phyloP scores from a whole-genome alignment of 2,329 filamentous ascomycete genomes.

The Colletotrichum orbiculare region DNA sequence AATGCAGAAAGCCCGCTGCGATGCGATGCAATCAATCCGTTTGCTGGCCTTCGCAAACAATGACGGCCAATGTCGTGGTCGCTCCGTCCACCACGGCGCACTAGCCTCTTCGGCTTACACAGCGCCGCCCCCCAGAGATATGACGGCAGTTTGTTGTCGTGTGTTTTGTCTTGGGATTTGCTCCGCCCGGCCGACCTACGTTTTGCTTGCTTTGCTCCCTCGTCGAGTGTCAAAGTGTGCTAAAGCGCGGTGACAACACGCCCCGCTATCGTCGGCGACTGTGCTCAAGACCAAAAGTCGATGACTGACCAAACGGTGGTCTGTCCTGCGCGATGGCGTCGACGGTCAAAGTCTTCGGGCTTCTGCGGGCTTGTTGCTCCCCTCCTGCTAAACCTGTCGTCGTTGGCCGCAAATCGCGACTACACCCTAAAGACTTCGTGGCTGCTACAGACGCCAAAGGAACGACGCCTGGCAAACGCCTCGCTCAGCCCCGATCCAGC shows the following conservation, averaged over 20 bases:
- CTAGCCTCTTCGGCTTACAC: slow-evolving; percentile 11
- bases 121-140: not conserved
- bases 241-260: too few relatives aligned
- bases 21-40: too few relatives aligned
- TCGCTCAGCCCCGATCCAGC: slow-evolving; percentile 33
- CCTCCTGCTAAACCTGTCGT: not conserved
- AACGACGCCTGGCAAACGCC: slow-evolving; percentile 17
- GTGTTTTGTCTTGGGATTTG: slow-evolving; percentile 18
- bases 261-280: too few relatives aligned
- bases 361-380: not conserved
- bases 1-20: too few relatives aligned
- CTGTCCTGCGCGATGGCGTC: slow-evolving; percentile 16
- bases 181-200: not conserved
- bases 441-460: slow-evolving; percentile 7
- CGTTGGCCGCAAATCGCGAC: slow-evolving; percentile 4
- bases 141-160: slow-evolving; percentile 28
- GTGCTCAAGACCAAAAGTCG: not conserved
- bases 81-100: slow-evolving; percentile 8
- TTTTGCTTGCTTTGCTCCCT: slow-evolving; percentile 10
- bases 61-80: slow-evolving; percentile 10
- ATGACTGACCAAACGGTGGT: not conserved
- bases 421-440: not conserved
- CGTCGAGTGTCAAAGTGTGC: slow-evolving; percentile 7
- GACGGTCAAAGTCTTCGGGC: not conserved
- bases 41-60: not conserved